Percentiles rank a stretch among this genome's conserved stretches.
These are phyloP conservation scores for Perkinsus marinus DNA, from an alignment of 169 alveolate genomes.

Conservation along the genomic window DNA sequence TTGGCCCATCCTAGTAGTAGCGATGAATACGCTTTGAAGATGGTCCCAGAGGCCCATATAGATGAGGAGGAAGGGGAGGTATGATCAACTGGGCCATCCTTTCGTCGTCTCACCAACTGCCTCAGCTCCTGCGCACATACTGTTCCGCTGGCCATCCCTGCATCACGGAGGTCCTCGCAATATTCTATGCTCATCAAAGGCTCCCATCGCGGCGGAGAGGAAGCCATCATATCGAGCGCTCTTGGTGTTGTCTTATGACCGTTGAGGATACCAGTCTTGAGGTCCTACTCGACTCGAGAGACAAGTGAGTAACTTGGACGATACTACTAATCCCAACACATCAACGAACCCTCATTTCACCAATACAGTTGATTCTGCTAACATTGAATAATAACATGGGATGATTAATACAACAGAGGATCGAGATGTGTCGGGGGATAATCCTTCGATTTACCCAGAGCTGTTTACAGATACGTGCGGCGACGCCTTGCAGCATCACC, in stretches of 20 bases:
- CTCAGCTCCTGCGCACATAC: neutral
- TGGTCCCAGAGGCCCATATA: neutral
- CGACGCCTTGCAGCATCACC: neutral
- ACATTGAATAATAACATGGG: too few species aligned
- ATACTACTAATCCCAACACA: too few species aligned
- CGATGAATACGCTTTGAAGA: conserved; percentile 6
- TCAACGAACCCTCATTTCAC: too few species aligned
- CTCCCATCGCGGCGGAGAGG: neutral
- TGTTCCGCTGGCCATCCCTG: neutral
- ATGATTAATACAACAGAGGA: too few species aligned
- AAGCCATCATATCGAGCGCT: neutral
- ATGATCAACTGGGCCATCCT: neutral
- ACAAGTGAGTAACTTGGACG: neutral
- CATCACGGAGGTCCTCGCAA: neutral
- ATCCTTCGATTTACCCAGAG: neutral
- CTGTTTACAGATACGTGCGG: neutral
- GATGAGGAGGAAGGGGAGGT: neutral
- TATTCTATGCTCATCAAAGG: neutral
- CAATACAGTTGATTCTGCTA: too few species aligned
- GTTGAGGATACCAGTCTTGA: neutral
- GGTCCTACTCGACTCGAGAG: neutral
- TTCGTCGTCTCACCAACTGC: neutral
- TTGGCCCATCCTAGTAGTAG: neutral
- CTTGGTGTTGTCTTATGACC: neutral
- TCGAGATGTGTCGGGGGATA: too few species aligned